phyloP scores from a whole-genome alignment of 441 rosid species.

The Erysimum cheiri region DNA sequence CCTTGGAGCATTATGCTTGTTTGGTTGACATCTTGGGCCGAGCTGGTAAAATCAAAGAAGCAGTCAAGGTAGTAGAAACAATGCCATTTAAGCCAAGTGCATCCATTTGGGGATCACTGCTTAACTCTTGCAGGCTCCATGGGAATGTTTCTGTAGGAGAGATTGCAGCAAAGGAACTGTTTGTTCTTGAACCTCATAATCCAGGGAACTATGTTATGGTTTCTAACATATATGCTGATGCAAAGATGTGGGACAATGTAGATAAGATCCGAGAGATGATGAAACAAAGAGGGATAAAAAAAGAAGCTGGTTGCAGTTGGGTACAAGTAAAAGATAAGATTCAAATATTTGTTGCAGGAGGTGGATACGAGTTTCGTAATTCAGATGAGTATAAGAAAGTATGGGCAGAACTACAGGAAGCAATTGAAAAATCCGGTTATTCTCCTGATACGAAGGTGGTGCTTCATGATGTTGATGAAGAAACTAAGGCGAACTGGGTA shows the following conservation, averaged over 20 bases:
- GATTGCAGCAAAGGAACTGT: conserved; percentile 41
- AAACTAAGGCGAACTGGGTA: conserved; percentile 48
- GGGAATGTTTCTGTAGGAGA: conserved; percentile 44
- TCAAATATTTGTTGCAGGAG: conserved; percentile 50
- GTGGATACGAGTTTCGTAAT: conserved; percentile 48
- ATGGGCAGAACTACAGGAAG: conserved; percentile 42
- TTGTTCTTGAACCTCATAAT: conserved; percentile 49
- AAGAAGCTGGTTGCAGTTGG: conserved; percentile 58
- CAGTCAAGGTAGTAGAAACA: conserved; percentile 35
- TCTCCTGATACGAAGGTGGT: conserved; percentile 46
- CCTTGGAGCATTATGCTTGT: conserved; percentile 47
- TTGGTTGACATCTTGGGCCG: conserved; percentile 47
- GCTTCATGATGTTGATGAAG: conserved; percentile 56
- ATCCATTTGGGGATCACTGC: conserved; percentile 45
- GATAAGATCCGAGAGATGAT: conserved; percentile 44
- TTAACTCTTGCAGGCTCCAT: conserved; percentile 46
- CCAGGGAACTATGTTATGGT: conserved; percentile 52
- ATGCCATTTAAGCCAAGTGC: conserved; percentile 44
- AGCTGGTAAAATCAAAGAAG: conserved; percentile 42
- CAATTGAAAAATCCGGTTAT: conserved; percentile 47
- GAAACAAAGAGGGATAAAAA: conserved; percentile 48
- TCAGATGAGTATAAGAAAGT: conserved; percentile 49
- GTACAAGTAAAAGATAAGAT: conserved; percentile 44
- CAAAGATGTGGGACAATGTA: conserved; percentile 50
- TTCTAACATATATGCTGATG: conserved; percentile 50